These are phyloP conservation scores for Trypanosoma platydactyli DNA, from an alignment of 208 protist species.

Conservation along the genomic window DNA sequence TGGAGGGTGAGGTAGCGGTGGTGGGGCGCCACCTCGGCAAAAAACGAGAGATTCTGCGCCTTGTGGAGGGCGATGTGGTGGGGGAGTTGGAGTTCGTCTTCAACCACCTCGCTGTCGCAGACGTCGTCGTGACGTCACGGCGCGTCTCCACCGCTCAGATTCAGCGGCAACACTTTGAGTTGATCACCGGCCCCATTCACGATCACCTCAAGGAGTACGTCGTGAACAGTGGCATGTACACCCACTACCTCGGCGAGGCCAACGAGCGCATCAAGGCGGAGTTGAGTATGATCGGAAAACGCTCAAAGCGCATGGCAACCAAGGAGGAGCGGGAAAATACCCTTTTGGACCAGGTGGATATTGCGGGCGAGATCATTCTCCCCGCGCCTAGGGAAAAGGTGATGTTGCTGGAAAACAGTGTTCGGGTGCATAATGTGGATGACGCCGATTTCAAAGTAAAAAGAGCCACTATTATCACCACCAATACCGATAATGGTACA, in stretches of 20 bases:
- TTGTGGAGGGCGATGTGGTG: slow-evolving; percentile 70
- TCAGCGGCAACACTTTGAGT: slow-evolving; percentile 85
- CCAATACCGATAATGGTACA: slow-evolving; percentile 31
- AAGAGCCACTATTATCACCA: neutral
- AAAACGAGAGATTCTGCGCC: slow-evolving; percentile 63
- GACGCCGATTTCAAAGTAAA: no score
- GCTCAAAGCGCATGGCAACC: slow-evolving; percentile 29
- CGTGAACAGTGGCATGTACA: slow-evolving; percentile 58
- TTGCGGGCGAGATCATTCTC: slow-evolving; percentile 29
- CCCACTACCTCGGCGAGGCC: slow-evolving; percentile 62
- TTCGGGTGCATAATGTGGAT: neutral
- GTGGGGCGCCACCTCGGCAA: slow-evolving; percentile 66
- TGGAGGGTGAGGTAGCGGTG: slow-evolving; percentile 78
- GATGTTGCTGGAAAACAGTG: neutral
- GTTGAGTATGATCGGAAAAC: slow-evolving; percentile 43
- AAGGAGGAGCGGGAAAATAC: slow-evolving; percentile 13
- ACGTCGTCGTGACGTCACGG: slow-evolving; percentile 72
- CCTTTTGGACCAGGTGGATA: slow-evolving; percentile 17
- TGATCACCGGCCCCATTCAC: slow-evolving; percentile 80
- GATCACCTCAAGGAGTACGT: slow-evolving; percentile 84
- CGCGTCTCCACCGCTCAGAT: slow-evolving; percentile 67
- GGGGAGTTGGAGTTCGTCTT: slow-evolving; percentile 92
- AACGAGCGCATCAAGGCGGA: slow-evolving; percentile 64
- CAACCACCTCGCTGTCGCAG: slow-evolving; percentile 75
- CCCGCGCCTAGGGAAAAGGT: slow-evolving; percentile 12